phyloP scores from a whole-genome alignment of 75 land plant genomes.

The Picea sitchensis region DNA sequence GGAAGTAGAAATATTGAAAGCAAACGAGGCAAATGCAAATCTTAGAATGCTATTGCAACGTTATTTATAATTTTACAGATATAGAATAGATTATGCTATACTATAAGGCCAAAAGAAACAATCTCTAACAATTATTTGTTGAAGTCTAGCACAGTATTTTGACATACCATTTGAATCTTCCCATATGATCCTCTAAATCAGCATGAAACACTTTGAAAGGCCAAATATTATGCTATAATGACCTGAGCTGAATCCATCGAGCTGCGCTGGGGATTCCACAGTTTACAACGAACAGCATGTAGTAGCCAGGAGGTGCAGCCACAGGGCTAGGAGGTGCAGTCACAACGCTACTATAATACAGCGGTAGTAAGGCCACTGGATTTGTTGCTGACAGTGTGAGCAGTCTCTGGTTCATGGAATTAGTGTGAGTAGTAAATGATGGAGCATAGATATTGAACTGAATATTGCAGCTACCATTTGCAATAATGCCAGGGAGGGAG shows the following conservation, averaged over 20 bases:
- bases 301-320: conserved; percentile 22
- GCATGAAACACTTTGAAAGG: too few species aligned
- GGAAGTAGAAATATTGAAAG: too few species aligned
- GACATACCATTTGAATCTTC: too few species aligned
- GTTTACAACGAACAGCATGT: conserved; percentile 30
- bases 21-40: too few species aligned
- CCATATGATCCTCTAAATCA: too few species aligned
- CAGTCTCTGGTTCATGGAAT: conserved; percentile 63
- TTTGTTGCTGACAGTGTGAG: conserved; percentile 19
- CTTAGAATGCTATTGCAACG: too few species aligned
- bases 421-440: conserved; percentile 58
- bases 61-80: too few species aligned
- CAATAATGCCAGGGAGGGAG: not conserved
- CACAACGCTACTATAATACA: conserved; percentile 14
- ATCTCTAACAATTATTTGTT: not conserved
- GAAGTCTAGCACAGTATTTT: too few species aligned
- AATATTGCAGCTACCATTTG: not conserved
- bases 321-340: conserved; percentile 25
- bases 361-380: not conserved
- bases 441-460: conserved; percentile 35
- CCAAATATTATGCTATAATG: not conserved
- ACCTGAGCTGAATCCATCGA: conserved; percentile 20
- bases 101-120: too few species aligned
- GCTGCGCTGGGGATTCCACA: conserved; percentile 28
- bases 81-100: too few species aligned